These are phyloP conservation scores for Metschnikowia proteae DNA, from an alignment of 805 yeast genomes.

Conservation along the genomic window DNA sequence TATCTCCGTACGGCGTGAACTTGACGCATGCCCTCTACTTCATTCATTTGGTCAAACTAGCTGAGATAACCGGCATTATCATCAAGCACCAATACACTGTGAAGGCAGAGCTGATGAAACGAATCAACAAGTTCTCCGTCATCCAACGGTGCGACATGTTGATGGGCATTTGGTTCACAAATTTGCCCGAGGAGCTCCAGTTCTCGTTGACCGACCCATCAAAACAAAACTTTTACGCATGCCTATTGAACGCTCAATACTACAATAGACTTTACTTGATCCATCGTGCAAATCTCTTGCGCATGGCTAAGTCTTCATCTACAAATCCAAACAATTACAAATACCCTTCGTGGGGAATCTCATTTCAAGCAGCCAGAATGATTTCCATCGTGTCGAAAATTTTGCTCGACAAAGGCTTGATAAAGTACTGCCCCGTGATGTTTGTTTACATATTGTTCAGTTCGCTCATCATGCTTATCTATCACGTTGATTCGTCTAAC, in stretches of 20 bases:
- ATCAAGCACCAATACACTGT: conserved; percentile 68
- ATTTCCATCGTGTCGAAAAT: conserved; percentile 61
- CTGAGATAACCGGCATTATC: conserved; percentile 68
- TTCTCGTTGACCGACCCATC: conserved; percentile 55
- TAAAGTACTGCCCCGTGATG: conserved; percentile 54
- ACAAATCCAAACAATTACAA: conserved; percentile 41
- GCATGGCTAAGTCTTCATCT: conserved; percentile 42
- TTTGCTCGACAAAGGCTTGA: conserved; percentile 45
- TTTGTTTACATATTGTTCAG: conserved; percentile 56
- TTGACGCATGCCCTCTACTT: conserved; percentile 52
- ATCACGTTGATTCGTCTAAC: conserved; percentile 53
- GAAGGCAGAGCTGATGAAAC: conserved; percentile 54
- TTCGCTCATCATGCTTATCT: conserved; percentile 68
- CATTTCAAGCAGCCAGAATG: conserved; percentile 78
- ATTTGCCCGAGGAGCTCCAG: conserved; percentile 58
- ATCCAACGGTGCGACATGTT: conserved; percentile 70
- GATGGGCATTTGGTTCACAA: conserved; percentile 73
- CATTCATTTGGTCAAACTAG: conserved; percentile 60
- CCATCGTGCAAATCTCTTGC: conserved; percentile 63
- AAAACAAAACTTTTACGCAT: conserved; percentile 54
- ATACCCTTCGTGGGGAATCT: conserved; percentile 76
- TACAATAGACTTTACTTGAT: conserved; percentile 68
- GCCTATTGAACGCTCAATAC: conserved; percentile 62
- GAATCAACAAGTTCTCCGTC: conserved; percentile 40
- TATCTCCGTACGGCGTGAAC: conserved; percentile 43